Evolutionary conservation across 805 yeast genomes (phyloP), one percentile per base, ranked within the genome.

Genomic region (Scheffersomyces amazonensis): DNA sequence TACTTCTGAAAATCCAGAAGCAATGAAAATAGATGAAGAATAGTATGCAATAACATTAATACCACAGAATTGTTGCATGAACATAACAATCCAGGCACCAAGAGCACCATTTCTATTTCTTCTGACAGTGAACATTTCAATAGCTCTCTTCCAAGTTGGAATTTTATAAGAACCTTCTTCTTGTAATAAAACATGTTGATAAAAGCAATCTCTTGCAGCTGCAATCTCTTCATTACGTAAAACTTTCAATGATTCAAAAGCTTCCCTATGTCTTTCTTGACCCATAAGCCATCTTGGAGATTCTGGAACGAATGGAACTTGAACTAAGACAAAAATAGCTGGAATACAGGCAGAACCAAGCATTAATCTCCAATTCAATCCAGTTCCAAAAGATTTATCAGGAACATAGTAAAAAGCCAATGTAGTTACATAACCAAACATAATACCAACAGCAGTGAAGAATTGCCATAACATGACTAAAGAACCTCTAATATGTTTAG

Each of bases 61-160:
- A 50, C 96, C 96, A 64, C 95, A 87, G 66, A 87, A 84, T 59
- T 87, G 95, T 66, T 87, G 96, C 87, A 83, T 83, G 55, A 87
- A 84, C 80, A 88, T 87, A 42, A 81, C 87, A 46, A 87, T 73
- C 76, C 83, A 83, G 3, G 95, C 79, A 39, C 87, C 95, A 40
- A 83, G 49, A 6, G 87, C 79, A 37, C 93, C 95, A 55, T 87
- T 83, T 63, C 95, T 77, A 60, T 85, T 86, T 69, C 96, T 78
- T 60, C 93, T 76, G 33, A 84, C 71, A 1, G 82, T 73, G 56
- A 87, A 69, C 69, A 86, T 66, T 56, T 81, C 85, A 36, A 62
- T 63, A 33, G 77, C 36, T 52, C 80, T 75, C 47, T 56, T 63
- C 50, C 52, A 55, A 39, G 73, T 71, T 16, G 80, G 71, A 37